phyloP scores from a whole-genome alignment of 1,139 yeast species.

The Suhomyces guaymorum region DNA sequence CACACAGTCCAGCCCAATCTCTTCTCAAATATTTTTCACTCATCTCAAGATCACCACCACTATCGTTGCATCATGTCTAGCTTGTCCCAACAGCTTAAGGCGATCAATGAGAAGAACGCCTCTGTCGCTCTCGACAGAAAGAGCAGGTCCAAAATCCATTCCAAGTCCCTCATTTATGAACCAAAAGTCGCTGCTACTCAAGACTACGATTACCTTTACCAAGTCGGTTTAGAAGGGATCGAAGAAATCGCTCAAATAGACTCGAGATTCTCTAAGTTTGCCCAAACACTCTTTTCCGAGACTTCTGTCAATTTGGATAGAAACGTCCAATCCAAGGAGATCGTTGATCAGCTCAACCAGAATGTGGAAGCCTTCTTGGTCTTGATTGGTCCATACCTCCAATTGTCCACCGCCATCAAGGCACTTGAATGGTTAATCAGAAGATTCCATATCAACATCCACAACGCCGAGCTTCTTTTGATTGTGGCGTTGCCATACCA shows the following conservation, averaged over 20 bases:
- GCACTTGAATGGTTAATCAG: conserved; percentile 96
- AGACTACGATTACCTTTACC: conserved; percentile 81
- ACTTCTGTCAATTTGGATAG: conserved; percentile 79
- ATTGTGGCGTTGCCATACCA: conserved; percentile 78
- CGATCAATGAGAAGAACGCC: conserved; percentile 63
- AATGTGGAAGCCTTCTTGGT: conserved; percentile 75
- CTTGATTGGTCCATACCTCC: conserved; percentile 74
- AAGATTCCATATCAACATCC: conserved; percentile 82
- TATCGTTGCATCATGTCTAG: conserved; percentile 40
- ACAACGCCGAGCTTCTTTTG: conserved; percentile 71
- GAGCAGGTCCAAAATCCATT: conserved; percentile 80
- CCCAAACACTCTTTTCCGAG: conserved; percentile 74
- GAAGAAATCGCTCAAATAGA: conserved; percentile 72
- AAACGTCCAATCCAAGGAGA: conserved; percentile 73
- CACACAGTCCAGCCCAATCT: conserved; percentile 6
- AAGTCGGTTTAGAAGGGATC: conserved; percentile 73
- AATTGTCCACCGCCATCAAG: conserved; percentile 70
- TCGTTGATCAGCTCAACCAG: conserved; percentile 66
- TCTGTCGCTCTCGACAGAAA: conserved; percentile 86
- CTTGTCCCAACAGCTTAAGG: conserved; percentile 80
- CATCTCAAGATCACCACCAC: conserved; percentile 3
- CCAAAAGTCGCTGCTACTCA: conserved; percentile 88
- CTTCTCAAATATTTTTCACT: conserved; percentile 12
- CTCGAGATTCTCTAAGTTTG: conserved; percentile 69
- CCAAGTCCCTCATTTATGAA: conserved; percentile 84